These are phyloP conservation scores for Penicillium argentinense DNA, from an alignment of 495 filamentous ascomycete species.

Conservation along the genomic window DNA sequence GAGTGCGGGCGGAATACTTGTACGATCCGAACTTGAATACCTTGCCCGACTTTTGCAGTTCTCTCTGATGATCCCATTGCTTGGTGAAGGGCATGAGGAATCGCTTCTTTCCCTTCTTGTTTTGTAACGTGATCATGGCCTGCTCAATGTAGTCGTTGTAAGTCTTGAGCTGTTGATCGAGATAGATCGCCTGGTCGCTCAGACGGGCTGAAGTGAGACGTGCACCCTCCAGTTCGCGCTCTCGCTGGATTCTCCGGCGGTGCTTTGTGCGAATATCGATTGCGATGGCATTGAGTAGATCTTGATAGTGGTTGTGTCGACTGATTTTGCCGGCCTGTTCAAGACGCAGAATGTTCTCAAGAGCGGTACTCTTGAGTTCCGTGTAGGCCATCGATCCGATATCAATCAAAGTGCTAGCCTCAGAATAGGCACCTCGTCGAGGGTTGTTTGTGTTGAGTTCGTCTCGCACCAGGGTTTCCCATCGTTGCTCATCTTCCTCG, in stretches of 20 bases:
- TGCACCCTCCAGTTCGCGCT: conserved; percentile 87
- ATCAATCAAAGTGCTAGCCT: conserved; percentile 80
- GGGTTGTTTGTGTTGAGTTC: conserved; percentile 70
- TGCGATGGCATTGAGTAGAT: conserved; percentile 93
- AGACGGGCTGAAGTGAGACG: conserved; percentile 79
- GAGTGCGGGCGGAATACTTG: conserved; percentile 88
- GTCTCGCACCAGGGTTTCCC: conserved; percentile 79
- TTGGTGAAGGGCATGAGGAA: conserved; percentile 97
- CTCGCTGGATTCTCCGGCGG: conserved; percentile 82
- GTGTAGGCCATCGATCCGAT: conserved; percentile 87
- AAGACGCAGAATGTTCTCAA: conserved; percentile 91
- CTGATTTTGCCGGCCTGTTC: conserved; percentile 83
- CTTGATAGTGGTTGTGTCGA: conserved; percentile 92
- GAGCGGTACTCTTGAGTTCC: conserved; percentile 85
- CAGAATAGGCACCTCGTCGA: conserved; percentile 83
- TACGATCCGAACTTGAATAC: conserved; percentile 96
- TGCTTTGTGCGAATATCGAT: conserved; percentile 97
- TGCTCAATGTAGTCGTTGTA: conserved; percentile 99
- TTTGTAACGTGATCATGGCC: conserved; percentile 97
- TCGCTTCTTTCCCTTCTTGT: conserved; percentile 92
- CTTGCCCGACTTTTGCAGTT: conserved; percentile 85
- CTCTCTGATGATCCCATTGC: conserved; percentile 96
- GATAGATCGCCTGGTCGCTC: conserved; percentile 86
- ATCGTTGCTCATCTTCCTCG: conserved; percentile 84
- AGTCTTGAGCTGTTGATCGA: conserved; percentile 91